These are phyloP conservation scores for Chrysoporthe cubensis DNA, from an alignment of 2,329 filamentous ascomycete genomes.

Conservation along the genomic window DNA sequence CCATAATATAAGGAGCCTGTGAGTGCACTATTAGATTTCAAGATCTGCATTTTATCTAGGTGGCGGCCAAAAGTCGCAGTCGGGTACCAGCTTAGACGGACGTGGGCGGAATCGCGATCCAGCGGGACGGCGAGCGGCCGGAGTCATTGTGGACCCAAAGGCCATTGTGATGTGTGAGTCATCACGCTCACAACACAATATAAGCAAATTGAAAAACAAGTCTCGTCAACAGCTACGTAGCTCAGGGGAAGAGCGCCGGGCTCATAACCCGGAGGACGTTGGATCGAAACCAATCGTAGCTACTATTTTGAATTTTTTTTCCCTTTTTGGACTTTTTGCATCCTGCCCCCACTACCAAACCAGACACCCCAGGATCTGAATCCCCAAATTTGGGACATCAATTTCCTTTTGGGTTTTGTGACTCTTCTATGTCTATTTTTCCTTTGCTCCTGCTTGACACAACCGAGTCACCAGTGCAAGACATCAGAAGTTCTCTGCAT, in stretches of 20 bases:
- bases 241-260: slow-evolving; percentile 28
- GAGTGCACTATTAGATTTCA: too few relatives aligned
- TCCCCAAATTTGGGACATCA: not conserved
- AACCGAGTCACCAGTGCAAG: too few relatives aligned
- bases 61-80: too few relatives aligned
- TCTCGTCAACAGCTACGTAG: slow-evolving; percentile 23
- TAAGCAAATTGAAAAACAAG: not conserved
- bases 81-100: too few relatives aligned
- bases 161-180: slow-evolving; percentile 3
- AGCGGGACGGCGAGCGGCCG: too few relatives aligned
- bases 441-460: too few relatives aligned
- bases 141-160: too few relatives aligned
- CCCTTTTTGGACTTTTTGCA: not conserved
- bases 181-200: not conserved
- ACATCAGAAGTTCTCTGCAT: not conserved
- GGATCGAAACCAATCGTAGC: slow-evolving; percentile 26
- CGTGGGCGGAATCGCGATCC: too few relatives aligned
- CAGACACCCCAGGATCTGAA: not conserved
- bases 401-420: too few relatives aligned
- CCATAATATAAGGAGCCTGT: too few relatives aligned
- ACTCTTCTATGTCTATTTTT: too few relatives aligned
- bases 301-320: slow-evolving; percentile 6
- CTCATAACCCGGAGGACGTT: slow-evolving; percentile 27
- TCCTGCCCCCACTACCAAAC: not conserved
- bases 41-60: too few relatives aligned